Base-by-base conservation (phyloP, 768 basidiomycete genomes). In the Phylloporus scabripes region DNA sequence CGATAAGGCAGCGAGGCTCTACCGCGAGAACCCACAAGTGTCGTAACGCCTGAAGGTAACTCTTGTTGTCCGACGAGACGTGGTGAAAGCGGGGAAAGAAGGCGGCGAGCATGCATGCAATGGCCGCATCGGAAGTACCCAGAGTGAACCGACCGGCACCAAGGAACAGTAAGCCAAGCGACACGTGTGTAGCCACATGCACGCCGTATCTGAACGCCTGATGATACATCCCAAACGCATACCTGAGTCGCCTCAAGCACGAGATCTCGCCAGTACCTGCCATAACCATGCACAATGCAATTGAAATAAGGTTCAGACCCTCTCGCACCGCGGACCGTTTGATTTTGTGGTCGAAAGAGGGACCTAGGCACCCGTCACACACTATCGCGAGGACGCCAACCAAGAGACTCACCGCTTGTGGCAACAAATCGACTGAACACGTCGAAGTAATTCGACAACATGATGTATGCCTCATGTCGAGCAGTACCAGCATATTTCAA, bases 11-110 rank as follows among this genome's bases (percentile, higher is more conserved):
- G 42, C 95, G 72, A 4, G 96, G 96, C 60, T 99, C 95, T 5
- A 88, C 86, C 1, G 96, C 95, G 38, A 99, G 76, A 2, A 90
- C 92, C 96, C 96, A 99, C 20, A 99, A 69, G 64, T 98, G 95
- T 7, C 96, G 82, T 52, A 94, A 79, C 1, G 93, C 92, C 66
- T 97, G 96, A 3, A 96, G 76, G 59, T 89, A 94, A 39, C 85
- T 82, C 50, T 86, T 85, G 70, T 96, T 97, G 59, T 98, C 95
- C 3, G 81, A 80, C 1, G 91, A 85, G 15, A 77, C 67, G 15
- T 81, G 76, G 17, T 90, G 81, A 60, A 89, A 92, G 4, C 90
- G 81, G 5, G 96, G 96, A 64, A 92, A 98, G 72, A 96, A 94
- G 0, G 96, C 83, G 8, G 87, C 77, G 51, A 93, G 74, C 78